Conservation (phyloP, 2,329 filamentous ascomycete genomes). For the Claviceps sp. region DNA sequence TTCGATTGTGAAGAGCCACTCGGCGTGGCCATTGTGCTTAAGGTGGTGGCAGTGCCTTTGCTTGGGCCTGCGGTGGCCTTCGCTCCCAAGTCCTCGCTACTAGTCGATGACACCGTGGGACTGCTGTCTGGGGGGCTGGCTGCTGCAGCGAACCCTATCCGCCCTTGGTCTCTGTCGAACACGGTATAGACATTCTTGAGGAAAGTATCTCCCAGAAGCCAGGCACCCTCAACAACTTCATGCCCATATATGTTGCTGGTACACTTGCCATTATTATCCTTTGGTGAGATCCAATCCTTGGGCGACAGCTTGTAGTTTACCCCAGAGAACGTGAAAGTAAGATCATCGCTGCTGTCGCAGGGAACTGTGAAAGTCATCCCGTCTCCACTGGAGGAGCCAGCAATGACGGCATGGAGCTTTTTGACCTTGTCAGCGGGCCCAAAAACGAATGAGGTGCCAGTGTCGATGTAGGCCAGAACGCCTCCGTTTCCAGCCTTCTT, state of each 20-base stretch:
- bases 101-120: background rate
- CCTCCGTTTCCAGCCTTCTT: conserved; percentile 41
- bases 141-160: conserved; percentile 31
- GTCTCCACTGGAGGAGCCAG: conserved; percentile 42
- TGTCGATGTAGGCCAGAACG: conserved; percentile 62
- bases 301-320: conserved; percentile 52
- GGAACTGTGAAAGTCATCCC: conserved; percentile 57
- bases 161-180: conserved; percentile 60
- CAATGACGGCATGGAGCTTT: conserved; percentile 53
- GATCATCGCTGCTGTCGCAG: conserved; percentile 47
- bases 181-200: conserved; percentile 82
- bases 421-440: conserved; percentile 54
- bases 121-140: conserved; percentile 2
- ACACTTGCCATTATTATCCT: conserved; percentile 33
- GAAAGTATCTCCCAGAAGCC: conserved; percentile 78
- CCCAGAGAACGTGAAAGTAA: conserved; percentile 57
- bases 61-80: background rate
- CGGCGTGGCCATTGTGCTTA: background rate
- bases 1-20: background rate
- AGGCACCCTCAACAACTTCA: conserved; percentile 50
- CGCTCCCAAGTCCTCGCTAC: background rate
- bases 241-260: conserved; percentile 64
- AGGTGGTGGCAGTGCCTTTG: conserved; percentile 1
- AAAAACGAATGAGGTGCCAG: conserved; percentile 69
- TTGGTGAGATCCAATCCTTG: conserved; percentile 54